Evolutionary conservation across 2,329 filamentous ascomycete species (phyloP).

Genomic region (Stagonosporopsis chrysanthemi): DNA sequence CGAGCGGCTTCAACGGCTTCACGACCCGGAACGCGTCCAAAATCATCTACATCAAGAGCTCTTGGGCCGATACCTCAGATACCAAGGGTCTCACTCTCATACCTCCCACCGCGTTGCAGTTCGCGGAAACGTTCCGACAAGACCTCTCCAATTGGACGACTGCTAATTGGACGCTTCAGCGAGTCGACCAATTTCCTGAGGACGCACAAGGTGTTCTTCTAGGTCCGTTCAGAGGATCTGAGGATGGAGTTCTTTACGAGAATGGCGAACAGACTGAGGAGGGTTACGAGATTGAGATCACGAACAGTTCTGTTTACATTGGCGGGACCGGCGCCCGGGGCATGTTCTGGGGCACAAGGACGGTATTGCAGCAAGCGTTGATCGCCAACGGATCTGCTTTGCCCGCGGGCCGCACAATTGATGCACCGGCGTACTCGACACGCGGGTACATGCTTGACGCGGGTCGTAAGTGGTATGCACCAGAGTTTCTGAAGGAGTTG

Average conservation of each 20-base stretch:
- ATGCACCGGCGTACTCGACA: constrained; percentile 56
- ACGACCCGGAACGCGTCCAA: constrained; percentile 27
- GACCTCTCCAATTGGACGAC: constrained; percentile 55
- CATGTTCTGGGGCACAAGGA: constrained; percentile 59
- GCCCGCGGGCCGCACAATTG: constrained; percentile 38
- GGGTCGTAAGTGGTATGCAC: constrained; percentile 55
- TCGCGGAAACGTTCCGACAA: constrained; percentile 56
- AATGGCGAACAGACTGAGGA: constrained; percentile 58
- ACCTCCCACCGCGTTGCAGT: constrained; percentile 59
- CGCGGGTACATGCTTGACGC: constrained; percentile 57
- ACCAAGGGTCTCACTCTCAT: constrained; percentile 59
- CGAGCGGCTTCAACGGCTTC: constrained; percentile 30
- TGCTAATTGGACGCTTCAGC: constrained; percentile 52
- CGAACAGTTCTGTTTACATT: constrained; percentile 46
- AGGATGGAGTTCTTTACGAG: constrained; percentile 54
- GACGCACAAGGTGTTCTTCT: constrained; percentile 54
- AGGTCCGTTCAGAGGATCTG: constrained; percentile 40
- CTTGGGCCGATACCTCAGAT: constrained; percentile 53
- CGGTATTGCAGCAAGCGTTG: constrained; percentile 54
- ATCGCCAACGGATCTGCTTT: constrained; percentile 45
- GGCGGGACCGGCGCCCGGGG: constrained; percentile 55
- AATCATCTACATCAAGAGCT: constrained; percentile 53
- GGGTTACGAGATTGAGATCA: constrained; percentile 57
- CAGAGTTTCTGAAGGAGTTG: constrained; percentile 53
- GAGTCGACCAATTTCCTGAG: constrained; percentile 46